phyloP scores from a whole-genome alignment of 2,329 filamentous ascomycete genomes.

The Verticillium isaacii region DNA sequence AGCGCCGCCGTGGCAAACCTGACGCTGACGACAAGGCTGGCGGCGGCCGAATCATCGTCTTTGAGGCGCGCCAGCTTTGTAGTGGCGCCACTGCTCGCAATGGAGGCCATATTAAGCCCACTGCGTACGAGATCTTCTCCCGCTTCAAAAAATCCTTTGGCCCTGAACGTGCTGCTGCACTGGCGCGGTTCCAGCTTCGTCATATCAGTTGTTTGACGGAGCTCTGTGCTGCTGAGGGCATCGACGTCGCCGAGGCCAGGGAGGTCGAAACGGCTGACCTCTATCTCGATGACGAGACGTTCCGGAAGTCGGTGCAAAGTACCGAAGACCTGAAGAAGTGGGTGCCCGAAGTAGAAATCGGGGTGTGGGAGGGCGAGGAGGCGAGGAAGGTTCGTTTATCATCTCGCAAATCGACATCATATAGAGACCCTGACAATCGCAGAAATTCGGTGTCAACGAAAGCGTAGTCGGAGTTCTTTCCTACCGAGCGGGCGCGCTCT shows the following conservation, averaged over 20 bases:
- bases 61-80: constrained; percentile 15
- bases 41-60: constrained; percentile 5
- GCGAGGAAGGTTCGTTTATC: constrained; percentile 21
- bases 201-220: constrained; percentile 6
- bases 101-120: constrained; percentile 13
- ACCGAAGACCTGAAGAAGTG: constrained; percentile 27
- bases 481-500: constrained; percentile 43
- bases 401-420: neutral
- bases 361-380: constrained; percentile 26
- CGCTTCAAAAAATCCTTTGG: constrained; percentile 7
- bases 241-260: constrained; percentile 5
- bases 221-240: constrained; percentile 3
- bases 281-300: constrained; percentile 9
- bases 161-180: constrained; percentile 6
- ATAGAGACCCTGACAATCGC: neutral
- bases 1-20: neutral
- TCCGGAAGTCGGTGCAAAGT: constrained; percentile 4
- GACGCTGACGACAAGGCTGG: neutral
- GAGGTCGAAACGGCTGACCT: constrained; percentile 6
- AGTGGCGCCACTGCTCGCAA: constrained; percentile 1
- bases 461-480: constrained; percentile 35
- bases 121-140: constrained; percentile 6
- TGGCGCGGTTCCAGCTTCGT: constrained; percentile 7
- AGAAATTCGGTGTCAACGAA: constrained; percentile 29
- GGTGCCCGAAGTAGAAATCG: constrained; percentile 34